These are phyloP conservation scores for Venturia effusa DNA, from an alignment of 2,329 filamentous ascomycete genomes.

Conservation along the genomic window DNA sequence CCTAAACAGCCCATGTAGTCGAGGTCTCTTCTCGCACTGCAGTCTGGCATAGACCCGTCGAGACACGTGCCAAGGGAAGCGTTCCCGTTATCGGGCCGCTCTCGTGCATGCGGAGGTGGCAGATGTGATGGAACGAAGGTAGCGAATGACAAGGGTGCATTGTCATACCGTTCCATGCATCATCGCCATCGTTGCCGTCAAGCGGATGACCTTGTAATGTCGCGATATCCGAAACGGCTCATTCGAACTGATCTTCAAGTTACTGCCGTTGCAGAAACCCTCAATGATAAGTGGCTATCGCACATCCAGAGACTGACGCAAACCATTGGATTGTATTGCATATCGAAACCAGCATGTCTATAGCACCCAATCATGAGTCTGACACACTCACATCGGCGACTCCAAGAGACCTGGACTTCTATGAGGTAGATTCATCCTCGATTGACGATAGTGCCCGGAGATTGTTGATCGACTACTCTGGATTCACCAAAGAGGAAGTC, in stretches of 20 bases:
- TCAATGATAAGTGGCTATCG: no score
- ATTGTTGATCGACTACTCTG: constrained; percentile 5
- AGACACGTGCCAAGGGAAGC: background rate
- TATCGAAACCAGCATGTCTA: background rate
- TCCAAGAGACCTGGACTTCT: constrained; percentile 8
- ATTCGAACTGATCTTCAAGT: background rate
- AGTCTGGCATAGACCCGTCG: no score
- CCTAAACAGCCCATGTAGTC: no score
- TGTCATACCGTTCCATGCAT: background rate
- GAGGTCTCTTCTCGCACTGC: no score
- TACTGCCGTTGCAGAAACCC: no score
- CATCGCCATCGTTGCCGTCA: background rate
- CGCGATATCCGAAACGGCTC: background rate
- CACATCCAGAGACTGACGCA: no score
- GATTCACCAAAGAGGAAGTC: constrained; percentile 4
- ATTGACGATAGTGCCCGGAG: background rate
- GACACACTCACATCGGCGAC: background rate
- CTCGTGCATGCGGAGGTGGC: background rate
- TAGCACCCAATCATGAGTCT: background rate
- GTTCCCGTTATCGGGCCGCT: background rate
- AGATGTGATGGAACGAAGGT: background rate
- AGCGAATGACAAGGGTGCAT: background rate
- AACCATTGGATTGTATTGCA: background rate
- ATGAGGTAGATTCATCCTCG: background rate
- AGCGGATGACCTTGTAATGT: background rate